Conservation (phyloP, 768 basidiomycete genomes). For the Omphalotus guepiniiformis region DNA sequence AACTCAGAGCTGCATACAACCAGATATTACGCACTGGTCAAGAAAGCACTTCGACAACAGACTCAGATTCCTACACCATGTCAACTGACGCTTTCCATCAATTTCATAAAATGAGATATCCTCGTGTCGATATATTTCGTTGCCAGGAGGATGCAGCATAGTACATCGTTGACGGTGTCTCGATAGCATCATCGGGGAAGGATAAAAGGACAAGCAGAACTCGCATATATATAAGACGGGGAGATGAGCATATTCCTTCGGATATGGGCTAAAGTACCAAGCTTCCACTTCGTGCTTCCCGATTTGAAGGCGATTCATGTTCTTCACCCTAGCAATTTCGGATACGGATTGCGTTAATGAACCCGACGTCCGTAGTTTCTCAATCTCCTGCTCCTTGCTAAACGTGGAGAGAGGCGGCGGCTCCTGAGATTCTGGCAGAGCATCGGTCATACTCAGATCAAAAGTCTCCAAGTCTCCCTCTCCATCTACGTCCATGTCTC, state of each 20-base stretch:
- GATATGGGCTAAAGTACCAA: conserved; percentile 99
- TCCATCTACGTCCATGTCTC: conserved; percentile 71
- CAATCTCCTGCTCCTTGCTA: conserved; percentile 98
- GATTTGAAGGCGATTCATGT: conserved; percentile 94
- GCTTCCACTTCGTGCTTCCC: conserved; percentile 96
- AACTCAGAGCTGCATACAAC: background rate
- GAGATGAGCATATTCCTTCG: conserved; percentile 95
- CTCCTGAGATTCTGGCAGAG: conserved; percentile 41
- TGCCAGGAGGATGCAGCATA: conserved; percentile 92
- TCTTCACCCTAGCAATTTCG: conserved; percentile 97
- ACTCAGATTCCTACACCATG: conserved; percentile 96
- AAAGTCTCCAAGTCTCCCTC: conserved; percentile 72
- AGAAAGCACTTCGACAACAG: conserved; percentile 97
- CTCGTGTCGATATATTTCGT: conserved; percentile 98
- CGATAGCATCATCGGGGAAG: conserved; percentile 84
- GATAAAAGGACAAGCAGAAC: conserved; percentile 93
- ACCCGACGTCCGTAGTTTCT: conserved; percentile 94
- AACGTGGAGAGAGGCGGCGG: conserved; percentile 59
- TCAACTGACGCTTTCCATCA: conserved; percentile 92
- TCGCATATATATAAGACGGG: conserved; percentile 97
- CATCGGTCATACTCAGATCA: conserved; percentile 54
- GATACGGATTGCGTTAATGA: conserved; percentile 99
- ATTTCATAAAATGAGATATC: conserved; percentile 98
- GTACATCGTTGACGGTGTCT: conserved; percentile 91
- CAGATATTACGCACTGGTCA: conserved; percentile 91